phyloP scores from a whole-genome alignment of 2,329 filamentous ascomycete genomes.

The Rhynchosporium secalis region DNA sequence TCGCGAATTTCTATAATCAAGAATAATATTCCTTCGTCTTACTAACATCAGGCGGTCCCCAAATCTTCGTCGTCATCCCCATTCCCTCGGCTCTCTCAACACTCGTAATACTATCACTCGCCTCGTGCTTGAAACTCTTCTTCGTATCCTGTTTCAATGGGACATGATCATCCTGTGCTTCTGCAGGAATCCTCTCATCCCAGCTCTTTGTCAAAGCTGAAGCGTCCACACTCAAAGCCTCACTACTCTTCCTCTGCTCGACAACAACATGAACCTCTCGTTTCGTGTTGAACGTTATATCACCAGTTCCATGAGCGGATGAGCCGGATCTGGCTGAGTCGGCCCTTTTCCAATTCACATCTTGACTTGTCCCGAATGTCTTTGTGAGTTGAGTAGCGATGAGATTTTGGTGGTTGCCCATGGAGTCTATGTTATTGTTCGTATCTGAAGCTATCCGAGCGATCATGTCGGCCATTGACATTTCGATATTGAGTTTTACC shows the following conservation, averaged over 20 bases:
- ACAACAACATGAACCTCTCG: constrained; percentile 23
- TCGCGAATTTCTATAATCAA: neutral
- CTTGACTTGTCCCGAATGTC: constrained; percentile 13
- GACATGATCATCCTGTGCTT: neutral
- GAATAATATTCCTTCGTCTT: constrained; percentile 7
- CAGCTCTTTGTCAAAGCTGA: neutral
- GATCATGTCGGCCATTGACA: constrained; percentile 47
- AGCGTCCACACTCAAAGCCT: neutral
- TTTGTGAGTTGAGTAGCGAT: constrained; percentile 8
- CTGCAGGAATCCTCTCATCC: constrained; percentile 4
- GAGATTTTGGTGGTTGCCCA: neutral
- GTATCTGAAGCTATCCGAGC: constrained; percentile 30
- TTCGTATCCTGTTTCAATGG: constrained; percentile 4
- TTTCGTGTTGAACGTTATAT: constrained; percentile 20
- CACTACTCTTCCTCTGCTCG: constrained; percentile 16
- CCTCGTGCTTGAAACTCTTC: constrained; percentile 1
- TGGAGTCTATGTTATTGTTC: neutral
- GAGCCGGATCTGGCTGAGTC: neutral
- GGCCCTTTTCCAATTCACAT: constrained; percentile 7
- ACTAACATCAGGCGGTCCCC: constrained; percentile 4
- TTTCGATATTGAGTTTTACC: constrained; percentile 48
- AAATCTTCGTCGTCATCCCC: constrained; percentile 17
- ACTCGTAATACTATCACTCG: neutral
- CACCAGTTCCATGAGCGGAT: neutral
- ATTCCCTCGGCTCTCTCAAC: constrained; percentile 11